These are phyloP conservation scores for Oryza longistaminata DNA, from an alignment of 176 grass and related monocot species.

Conservation along the genomic window DNA sequence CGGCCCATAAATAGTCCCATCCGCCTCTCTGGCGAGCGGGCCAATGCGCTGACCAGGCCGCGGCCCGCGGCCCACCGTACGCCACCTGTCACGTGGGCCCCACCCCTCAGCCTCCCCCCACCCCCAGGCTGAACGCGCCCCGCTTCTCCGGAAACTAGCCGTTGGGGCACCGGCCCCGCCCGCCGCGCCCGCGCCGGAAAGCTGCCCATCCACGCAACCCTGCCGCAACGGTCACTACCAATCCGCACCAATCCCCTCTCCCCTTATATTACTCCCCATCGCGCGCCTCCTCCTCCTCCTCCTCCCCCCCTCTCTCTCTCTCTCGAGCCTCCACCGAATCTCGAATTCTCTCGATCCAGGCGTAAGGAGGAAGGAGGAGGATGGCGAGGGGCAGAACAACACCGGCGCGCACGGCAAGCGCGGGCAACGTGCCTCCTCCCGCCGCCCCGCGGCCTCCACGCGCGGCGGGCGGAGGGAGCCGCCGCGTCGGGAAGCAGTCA, in stretches of 20 bases:
- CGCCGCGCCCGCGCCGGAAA: too few relatives aligned
- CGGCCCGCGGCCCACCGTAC: background rate
- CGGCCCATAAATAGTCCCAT: background rate
- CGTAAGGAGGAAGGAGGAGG: too few relatives aligned
- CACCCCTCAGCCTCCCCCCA: background rate
- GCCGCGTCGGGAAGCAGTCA: constrained; percentile 41
- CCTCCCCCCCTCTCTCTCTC: background rate
- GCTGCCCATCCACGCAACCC: too few relatives aligned
- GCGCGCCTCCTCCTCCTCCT: background rate
- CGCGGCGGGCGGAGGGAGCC: background rate
- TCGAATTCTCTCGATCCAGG: background rate
- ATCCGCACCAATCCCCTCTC: too few relatives aligned
- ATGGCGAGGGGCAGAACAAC: constrained; percentile 61
- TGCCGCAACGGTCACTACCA: constrained; percentile 39
- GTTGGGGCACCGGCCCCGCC: background rate
- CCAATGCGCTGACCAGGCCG: too few relatives aligned
- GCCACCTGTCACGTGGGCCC: background rate
- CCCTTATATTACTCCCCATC: constrained; percentile 9
- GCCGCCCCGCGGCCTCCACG: background rate
- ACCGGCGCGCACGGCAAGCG: constrained; percentile 58
- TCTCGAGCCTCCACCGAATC: too few relatives aligned
- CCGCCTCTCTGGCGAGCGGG: too few relatives aligned
- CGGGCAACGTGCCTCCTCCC: constrained; percentile 40
- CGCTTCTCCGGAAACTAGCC: background rate
- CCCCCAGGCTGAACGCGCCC: background rate